These are phyloP conservation scores for Diplodia corticola DNA, from an alignment of 2,329 filamentous ascomycete genomes.

Conservation along the genomic window DNA sequence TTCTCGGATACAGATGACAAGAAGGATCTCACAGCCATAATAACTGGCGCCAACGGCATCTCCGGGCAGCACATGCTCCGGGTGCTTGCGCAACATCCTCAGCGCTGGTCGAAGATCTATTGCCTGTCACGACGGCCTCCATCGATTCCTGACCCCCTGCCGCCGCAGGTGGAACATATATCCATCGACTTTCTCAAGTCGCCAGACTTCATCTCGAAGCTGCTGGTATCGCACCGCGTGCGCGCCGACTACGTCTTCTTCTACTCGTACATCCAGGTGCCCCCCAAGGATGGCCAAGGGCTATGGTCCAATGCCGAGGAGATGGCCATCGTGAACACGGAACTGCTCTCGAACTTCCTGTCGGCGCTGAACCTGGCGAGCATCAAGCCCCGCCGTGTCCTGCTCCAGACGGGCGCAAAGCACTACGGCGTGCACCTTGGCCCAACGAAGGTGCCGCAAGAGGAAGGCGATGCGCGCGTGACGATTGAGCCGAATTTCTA, in stretches of 20 bases:
- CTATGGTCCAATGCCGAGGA: slow-evolving; percentile 55
- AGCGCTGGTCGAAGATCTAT: slow-evolving; percentile 56
- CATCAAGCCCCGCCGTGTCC: slow-evolving; percentile 49
- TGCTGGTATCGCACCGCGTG: slow-evolving; percentile 38
- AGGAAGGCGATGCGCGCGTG: slow-evolving; percentile 50
- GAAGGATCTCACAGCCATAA: slow-evolving; percentile 51
- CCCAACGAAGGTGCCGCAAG: slow-evolving; percentile 44
- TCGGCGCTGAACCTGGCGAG: slow-evolving; percentile 44
- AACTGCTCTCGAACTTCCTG: slow-evolving; percentile 52
- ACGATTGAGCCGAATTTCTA: slow-evolving; percentile 55
- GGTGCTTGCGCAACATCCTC: slow-evolving; percentile 48
- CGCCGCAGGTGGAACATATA: slow-evolving; percentile 46
- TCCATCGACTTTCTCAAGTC: slow-evolving; percentile 44
- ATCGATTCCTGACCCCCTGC: slow-evolving; percentile 36
- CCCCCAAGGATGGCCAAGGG: slow-evolving; percentile 46
- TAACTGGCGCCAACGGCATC: slow-evolving; percentile 57
- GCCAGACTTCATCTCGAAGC: slow-evolving; percentile 39
- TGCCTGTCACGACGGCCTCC: slow-evolving; percentile 51
- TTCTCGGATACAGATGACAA: slow-evolving; percentile 39
- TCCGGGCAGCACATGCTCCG: slow-evolving; percentile 55
- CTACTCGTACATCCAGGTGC: slow-evolving; percentile 56
- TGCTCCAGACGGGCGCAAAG: slow-evolving; percentile 56
- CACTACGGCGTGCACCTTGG: slow-evolving; percentile 55
- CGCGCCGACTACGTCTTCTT: slow-evolving; percentile 53
- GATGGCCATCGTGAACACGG: slow-evolving; percentile 49